Percentiles rank a stretch among this genome's conserved stretches.
These are phyloP conservation scores for Phytophthora pseudosyringae DNA, from an alignment of 352 stramenopile species.

Conservation along the genomic window DNA sequence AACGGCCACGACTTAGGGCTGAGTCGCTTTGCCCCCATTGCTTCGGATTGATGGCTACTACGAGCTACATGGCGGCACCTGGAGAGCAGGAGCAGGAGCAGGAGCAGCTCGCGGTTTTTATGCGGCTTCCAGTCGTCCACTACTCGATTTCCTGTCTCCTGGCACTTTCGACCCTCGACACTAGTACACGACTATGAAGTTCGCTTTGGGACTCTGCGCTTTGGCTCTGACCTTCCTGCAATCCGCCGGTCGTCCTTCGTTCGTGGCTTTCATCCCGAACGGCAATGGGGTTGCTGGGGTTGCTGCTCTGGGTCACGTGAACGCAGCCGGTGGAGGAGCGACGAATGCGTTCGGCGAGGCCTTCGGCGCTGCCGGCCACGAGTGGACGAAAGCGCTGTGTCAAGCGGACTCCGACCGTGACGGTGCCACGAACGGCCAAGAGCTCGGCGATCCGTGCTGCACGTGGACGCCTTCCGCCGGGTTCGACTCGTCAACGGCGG, in stretches of 20 bases:
- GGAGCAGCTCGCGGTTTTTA: slow-evolving; percentile 15
- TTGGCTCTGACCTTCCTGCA: slow-evolving; percentile 13
- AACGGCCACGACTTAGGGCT: slow-evolving; percentile 8
- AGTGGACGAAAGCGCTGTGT: slow-evolving; percentile 70
- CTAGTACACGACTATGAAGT: slow-evolving; percentile 28
- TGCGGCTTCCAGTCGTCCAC: slow-evolving; percentile 26
- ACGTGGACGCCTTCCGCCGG: slow-evolving; percentile 45
- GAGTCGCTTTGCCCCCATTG: slow-evolving; percentile 1
- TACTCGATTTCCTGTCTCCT: slow-evolving; percentile 29
- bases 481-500: slow-evolving; percentile 9
- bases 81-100: background rate
- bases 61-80: background rate
- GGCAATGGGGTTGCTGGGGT: slow-evolving; percentile 53
- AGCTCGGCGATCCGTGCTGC: slow-evolving; percentile 90
- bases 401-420: slow-evolving; percentile 78
- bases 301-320: slow-evolving; percentile 61
- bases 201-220: slow-evolving; percentile 14
- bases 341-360: slow-evolving; percentile 70
- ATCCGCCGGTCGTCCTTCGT: slow-evolving; percentile 42
- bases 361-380: slow-evolving; percentile 42
- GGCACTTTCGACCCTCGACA: slow-evolving; percentile 12
- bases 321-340: slow-evolving; percentile 49
- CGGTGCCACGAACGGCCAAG: slow-evolving; percentile 87
- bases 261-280: slow-evolving; percentile 71
- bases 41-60: slow-evolving; percentile 20